Conservation (phyloP, 768 basidiomycete genomes). For the Lactarius trivialis region DNA sequence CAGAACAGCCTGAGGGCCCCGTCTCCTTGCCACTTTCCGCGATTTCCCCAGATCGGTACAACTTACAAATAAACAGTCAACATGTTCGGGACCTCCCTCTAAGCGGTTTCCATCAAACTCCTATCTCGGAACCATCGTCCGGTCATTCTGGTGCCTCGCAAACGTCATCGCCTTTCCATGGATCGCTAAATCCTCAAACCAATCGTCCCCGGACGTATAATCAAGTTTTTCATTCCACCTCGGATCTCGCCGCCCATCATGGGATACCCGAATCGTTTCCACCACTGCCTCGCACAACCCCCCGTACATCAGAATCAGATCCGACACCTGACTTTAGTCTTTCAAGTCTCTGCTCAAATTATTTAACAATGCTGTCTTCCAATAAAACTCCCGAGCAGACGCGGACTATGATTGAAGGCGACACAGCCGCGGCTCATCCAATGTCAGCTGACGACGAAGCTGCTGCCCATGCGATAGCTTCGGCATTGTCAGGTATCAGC, state of each 20-base stretch:
- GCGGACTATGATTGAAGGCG: slow-evolving; percentile 27
- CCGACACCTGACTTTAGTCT: slow-evolving; percentile 41
- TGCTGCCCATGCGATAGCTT: slow-evolving; percentile 19
- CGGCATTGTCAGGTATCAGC: slow-evolving; percentile 17
- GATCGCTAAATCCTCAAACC: slow-evolving; percentile 44
- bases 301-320: slow-evolving; percentile 34
- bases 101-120: slow-evolving; percentile 38
- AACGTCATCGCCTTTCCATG: slow-evolving; percentile 43
- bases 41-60: slow-evolving; percentile 43
- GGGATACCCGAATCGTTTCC: slow-evolving; percentile 70
- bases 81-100: slow-evolving; percentile 45
- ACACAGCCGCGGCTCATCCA: slow-evolving; percentile 21
- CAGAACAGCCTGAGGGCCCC: slow-evolving; percentile 29
- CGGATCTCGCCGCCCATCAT: slow-evolving; percentile 71
- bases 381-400: slow-evolving; percentile 36
- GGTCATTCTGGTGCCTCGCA: slow-evolving; percentile 37
- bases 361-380: slow-evolving; percentile 61
- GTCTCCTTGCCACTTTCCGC: slow-evolving; percentile 36
- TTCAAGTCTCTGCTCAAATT: slow-evolving; percentile 46
- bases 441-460: background rate
- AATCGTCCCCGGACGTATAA: slow-evolving; percentile 64
- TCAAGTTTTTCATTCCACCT: slow-evolving; percentile 53
- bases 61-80: slow-evolving; percentile 30
- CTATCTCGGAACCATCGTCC: slow-evolving; percentile 29
- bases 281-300: slow-evolving; percentile 55